phyloP scores from a whole-genome alignment of 2,329 filamentous ascomycete genomes.

The Chaetomiaceae sp. region DNA sequence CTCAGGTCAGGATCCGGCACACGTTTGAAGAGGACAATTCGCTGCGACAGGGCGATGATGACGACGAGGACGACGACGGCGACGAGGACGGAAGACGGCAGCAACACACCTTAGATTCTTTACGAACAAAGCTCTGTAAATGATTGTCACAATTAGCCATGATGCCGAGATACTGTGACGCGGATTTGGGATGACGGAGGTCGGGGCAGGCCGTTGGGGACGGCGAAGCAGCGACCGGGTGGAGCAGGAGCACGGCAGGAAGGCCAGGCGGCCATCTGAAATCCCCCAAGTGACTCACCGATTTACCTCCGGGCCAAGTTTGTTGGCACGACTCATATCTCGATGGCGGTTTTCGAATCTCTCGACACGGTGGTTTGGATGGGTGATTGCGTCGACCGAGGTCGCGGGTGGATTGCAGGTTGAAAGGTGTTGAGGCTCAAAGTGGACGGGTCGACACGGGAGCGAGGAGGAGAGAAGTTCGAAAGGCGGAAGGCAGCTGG shows the following conservation, averaged over 20 bases:
- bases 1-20: slow-evolving; percentile 40
- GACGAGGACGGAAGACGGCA: slow-evolving; percentile 52
- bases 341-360: slow-evolving; percentile 37
- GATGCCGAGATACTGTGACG: slow-evolving; percentile 7
- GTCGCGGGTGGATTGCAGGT: slow-evolving; percentile 14
- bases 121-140: slow-evolving; percentile 90
- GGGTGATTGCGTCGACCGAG: slow-evolving; percentile 16
- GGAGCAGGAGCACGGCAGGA: slow-evolving; percentile 20
- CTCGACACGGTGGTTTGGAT: slow-evolving; percentile 26
- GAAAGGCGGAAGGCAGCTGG: slow-evolving; percentile 18
- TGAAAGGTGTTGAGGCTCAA: slow-evolving; percentile 22
- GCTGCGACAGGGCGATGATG: too few species aligned
- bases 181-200: slow-evolving; percentile 13
- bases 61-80: too few species aligned
- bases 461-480: slow-evolving; percentile 28
- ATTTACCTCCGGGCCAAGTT: slow-evolving; percentile 99
- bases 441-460: slow-evolving; percentile 25
- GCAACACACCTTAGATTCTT: slow-evolving; percentile 88
- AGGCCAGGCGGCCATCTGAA: slow-evolving; percentile 10
- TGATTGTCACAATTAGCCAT: slow-evolving; percentile 15
- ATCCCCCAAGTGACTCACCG: slow-evolving; percentile 55
- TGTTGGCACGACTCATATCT: slow-evolving; percentile 94
- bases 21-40: slow-evolving; percentile 44
- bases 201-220: background rate
- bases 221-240: slow-evolving; percentile 14